These are phyloP conservation scores for Nigrospora osmanthi DNA, from an alignment of 2,329 filamentous ascomycete species.

Conservation along the genomic window DNA sequence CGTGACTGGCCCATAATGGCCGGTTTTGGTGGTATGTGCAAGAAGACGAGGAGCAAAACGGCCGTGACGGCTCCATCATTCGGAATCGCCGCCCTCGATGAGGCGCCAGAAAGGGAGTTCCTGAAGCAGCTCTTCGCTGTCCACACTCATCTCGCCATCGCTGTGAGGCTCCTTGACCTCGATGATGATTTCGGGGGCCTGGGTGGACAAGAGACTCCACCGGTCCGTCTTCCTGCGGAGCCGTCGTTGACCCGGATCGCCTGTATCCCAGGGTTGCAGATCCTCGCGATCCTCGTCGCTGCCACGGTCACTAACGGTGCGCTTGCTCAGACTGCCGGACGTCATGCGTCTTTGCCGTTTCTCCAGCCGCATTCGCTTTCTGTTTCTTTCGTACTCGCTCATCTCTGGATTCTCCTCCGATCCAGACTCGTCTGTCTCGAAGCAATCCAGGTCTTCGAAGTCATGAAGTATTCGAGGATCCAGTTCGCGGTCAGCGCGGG, in stretches of 20 bases:
- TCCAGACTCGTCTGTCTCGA: slow-evolving; percentile 12
- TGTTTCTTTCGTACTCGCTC: slow-evolving; percentile 14
- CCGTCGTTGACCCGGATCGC: slow-evolving; percentile 14
- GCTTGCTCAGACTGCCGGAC: slow-evolving; percentile 25
- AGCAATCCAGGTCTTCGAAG: slow-evolving; percentile 18
- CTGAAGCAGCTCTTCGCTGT: slow-evolving; percentile 18
- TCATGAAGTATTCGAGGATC: slow-evolving; percentile 17
- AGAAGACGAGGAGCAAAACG: too few relatives aligned
- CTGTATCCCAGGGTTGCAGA: slow-evolving; percentile 18
- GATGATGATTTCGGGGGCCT: slow-evolving; percentile 19
- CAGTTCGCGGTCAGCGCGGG: slow-evolving; percentile 16
- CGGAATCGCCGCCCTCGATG: slow-evolving; percentile 23
- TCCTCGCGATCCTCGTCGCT: slow-evolving; percentile 25
- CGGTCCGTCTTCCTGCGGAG: slow-evolving; percentile 22
- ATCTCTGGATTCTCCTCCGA: slow-evolving; percentile 7
- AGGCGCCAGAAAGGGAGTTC: slow-evolving; percentile 24
- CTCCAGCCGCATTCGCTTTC: slow-evolving; percentile 13
- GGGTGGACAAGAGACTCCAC: slow-evolving; percentile 18
- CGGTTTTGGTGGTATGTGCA: too few relatives aligned
- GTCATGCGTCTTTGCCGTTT: slow-evolving; percentile 20
- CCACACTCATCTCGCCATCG: slow-evolving; percentile 21
- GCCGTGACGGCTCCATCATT: slow-evolving; percentile 5
- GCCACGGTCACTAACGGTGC: slow-evolving; percentile 24
- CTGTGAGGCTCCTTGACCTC: slow-evolving; percentile 24
- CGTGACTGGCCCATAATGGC: too few relatives aligned